Conservation (phyloP, 2,329 filamentous ascomycete genomes). For the Lachnellula cervina region DNA sequence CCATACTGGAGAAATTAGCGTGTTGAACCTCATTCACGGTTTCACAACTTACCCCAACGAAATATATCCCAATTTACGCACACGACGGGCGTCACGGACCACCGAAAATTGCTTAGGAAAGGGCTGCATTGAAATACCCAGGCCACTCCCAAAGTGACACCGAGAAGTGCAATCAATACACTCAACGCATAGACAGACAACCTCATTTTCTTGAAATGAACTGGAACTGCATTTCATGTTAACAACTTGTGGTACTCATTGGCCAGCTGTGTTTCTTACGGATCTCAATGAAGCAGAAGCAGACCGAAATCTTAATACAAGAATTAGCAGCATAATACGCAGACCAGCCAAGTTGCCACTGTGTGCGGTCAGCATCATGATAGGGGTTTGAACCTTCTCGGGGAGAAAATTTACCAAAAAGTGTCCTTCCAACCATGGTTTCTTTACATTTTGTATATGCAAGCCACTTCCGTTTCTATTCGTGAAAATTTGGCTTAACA, state of each 20-base stretch:
- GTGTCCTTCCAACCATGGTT: slow-evolving; percentile 21
- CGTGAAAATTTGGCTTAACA: slow-evolving; percentile 24
- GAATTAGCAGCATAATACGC: slow-evolving; percentile 27
- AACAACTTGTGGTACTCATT: neutral
- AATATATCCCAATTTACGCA: slow-evolving; percentile 29
- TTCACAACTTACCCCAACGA: slow-evolving; percentile 22
- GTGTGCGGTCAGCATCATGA: neutral
- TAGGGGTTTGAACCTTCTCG: neutral
- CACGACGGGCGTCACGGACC: slow-evolving; percentile 15
- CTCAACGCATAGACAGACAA: slow-evolving; percentile 23
- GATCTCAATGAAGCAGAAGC: slow-evolving; percentile 29
- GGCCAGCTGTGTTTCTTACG: slow-evolving; percentile 16
- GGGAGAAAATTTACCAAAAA: slow-evolving; percentile 20
- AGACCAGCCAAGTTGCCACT: slow-evolving; percentile 24
- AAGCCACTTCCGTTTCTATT: slow-evolving; percentile 27
- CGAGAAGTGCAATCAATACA: slow-evolving; percentile 22
- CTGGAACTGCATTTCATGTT: slow-evolving; percentile 18
- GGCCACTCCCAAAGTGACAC: slow-evolving; percentile 17
- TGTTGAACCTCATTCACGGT: neutral
- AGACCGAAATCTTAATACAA: slow-evolving; percentile 30
- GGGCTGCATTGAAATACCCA: slow-evolving; percentile 28
- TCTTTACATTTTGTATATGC: slow-evolving; percentile 23
- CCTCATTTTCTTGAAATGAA: slow-evolving; percentile 20
- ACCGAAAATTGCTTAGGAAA: slow-evolving; percentile 27
- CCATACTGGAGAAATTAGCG: slow-evolving; percentile 21